Evolutionary conservation across 2,329 filamentous ascomycete genomes (phyloP), one percentile per base, ranked within the genome.

Genomic region (Pseudogymnoascus sp.): DNA sequence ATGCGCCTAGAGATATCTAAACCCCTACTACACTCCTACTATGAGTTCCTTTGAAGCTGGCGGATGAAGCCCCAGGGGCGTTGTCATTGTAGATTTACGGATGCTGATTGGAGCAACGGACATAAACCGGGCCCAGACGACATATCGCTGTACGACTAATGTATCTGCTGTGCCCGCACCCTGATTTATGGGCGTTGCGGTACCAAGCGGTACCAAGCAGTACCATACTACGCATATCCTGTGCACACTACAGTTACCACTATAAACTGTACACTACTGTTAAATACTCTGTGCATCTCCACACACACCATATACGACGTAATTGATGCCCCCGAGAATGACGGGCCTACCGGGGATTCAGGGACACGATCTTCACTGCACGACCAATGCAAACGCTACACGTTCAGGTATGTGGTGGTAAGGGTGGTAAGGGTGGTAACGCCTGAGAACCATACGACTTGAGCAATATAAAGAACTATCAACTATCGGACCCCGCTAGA

Each of bases 361-460:
- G 28, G 28, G 50, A 13, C 50, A 57, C 28, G 50, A 57, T 33
- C 50, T 33, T 35, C 50, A 57, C 28, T 35, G 11, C 50, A 19
- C 28, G 50, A 33, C 50, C 28, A 57, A 57, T 57, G 50, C n/a
- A 57, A 57, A 57, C 3, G 28, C 50, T 57, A 57, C 50, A 57
- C 28, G 50, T 57, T 57, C 28, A 33, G 19, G 11, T 15, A 10
- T 13, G 17, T 19, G 26, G 26, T 33, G 50, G 10, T 57, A 57
- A 33, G 6, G 26, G 26, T 33, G 50, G 10, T 57, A 57, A 33
- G 11, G 28, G 1, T 57, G 50, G 50, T 33, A 33, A 35, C 26
- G 9, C 13, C 9, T 7, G n/a, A 33, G 31, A 2, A 8, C 28
- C 26, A 13, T 31, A 11, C 26, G 11, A 21, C n/a, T 17, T 35